Evolutionary conservation across 2,329 filamentous ascomycete genomes (phyloP).

Genomic region (Byssoonygena ceratinophila): DNA sequence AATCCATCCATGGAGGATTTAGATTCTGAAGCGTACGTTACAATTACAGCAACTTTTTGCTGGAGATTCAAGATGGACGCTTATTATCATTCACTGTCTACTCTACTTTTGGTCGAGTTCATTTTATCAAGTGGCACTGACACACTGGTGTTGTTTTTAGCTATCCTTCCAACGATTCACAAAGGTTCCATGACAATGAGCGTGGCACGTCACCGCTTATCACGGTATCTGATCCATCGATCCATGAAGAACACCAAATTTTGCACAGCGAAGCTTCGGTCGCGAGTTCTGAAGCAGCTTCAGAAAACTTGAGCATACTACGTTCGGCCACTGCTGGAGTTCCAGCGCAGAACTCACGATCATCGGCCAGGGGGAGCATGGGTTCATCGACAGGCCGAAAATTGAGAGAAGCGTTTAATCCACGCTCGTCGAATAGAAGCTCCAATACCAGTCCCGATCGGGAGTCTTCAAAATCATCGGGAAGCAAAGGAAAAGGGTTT

Average conservation of each 20-base stretch:
- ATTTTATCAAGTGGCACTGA: background rate
- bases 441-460: slow-evolving; percentile 41
- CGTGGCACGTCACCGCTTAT: slow-evolving; percentile 1
- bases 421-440: slow-evolving; percentile 42
- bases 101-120: background rate
- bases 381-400: slow-evolving; percentile 56
- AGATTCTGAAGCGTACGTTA: slow-evolving; percentile 37
- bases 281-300: background rate
- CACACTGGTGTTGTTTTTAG: background rate
- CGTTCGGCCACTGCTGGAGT: background rate
- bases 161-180: background rate
- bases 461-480: slow-evolving; percentile 33
- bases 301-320: background rate
- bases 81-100: background rate
- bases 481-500: slow-evolving; percentile 32
- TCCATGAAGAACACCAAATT: slow-evolving; percentile 6
- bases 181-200: background rate
- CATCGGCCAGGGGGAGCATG: slow-evolving; percentile 2
- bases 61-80: background rate
- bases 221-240: slow-evolving; percentile 6
- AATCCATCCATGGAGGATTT: slow-evolving; percentile 44
- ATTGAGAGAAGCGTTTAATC: slow-evolving; percentile 59
- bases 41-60: slow-evolving; percentile 23
- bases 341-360: background rate
- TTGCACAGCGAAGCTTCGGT: background rate